Evolutionary conservation across 2,329 filamentous ascomycete species (phyloP).

Genomic region (Colletotrichum sp.): DNA sequence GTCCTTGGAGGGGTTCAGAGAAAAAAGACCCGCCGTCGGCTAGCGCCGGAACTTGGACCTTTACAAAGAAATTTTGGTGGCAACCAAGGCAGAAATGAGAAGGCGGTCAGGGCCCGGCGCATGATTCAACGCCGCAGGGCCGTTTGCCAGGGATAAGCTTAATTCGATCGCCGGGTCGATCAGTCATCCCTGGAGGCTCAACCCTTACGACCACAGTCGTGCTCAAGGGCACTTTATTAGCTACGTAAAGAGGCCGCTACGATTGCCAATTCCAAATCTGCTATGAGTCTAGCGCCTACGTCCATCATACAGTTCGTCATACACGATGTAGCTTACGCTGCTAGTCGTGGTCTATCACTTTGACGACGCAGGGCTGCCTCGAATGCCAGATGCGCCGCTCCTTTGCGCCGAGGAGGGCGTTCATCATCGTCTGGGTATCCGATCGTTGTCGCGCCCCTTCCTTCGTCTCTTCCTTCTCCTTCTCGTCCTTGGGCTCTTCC

Average conservation of each 20-base stretch:
- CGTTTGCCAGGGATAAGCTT: constrained; percentile 15
- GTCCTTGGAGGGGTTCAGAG: not conserved
- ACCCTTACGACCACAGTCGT: not conserved
- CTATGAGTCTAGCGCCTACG: not conserved
- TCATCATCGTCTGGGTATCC: constrained; percentile 63
- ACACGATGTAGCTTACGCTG: not conserved
- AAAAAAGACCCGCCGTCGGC: constrained; percentile 11
- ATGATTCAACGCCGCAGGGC: not conserved
- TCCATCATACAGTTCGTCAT: constrained; percentile 14
- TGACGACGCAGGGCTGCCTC: constrained; percentile 59
- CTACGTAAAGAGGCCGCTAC: constrained; percentile 10
- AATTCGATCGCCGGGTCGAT: not conserved
- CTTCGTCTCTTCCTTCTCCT: constrained; percentile 29
- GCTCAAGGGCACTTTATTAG: not conserved
- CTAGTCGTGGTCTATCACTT: constrained; percentile 51
- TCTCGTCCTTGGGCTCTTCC: constrained; percentile 34
- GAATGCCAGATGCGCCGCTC: constrained; percentile 71
- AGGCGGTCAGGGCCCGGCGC: constrained; percentile 16
- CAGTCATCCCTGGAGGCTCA: not conserved
- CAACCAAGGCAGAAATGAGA: constrained; percentile 8
- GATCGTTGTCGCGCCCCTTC: constrained; percentile 45
- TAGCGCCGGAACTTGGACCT: constrained; percentile 9
- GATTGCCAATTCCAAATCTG: not conserved
- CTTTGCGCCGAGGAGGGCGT: constrained; percentile 62
- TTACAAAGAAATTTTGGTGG: constrained; percentile 11